Evolutionary conservation across 2,329 filamentous ascomycete genomes (phyloP), one percentile per base, ranked within the genome.

Genomic region (Macrophomina phaseolina): DNA sequence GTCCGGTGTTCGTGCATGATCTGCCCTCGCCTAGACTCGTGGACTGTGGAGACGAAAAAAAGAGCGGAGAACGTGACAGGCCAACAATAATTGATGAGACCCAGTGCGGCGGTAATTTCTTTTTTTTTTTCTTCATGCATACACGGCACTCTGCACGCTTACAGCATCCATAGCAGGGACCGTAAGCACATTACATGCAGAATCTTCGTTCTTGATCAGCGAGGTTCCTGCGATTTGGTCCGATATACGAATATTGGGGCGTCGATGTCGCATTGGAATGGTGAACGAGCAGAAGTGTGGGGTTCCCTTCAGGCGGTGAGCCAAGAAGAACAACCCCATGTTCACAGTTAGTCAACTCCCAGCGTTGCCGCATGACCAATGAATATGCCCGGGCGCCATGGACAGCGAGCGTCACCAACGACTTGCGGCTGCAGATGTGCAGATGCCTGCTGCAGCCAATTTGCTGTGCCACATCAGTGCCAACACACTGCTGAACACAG

Each of bases 401-500:
- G n/a, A 18, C n/a, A 58, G 53, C 6, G 11, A 58, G 14, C 11
- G n/a, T 16, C 16, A n/a, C 5, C 42, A 5, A 16, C 16, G 12
- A 16, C 42, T 45, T 45, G 42, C 16, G 42, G 42, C 16, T 14
- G 16, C 12, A 16, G 16, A 14, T 45, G 7, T 14, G 42, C 16
- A 45, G 46, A 49, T 11, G 28, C 6, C 12, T 23, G n/a, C 7
- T 8, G 14, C 6, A 18, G 42, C n/a, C 12, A 18, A 16, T 6
- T 23, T 30, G 32, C 58, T 49, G 58, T 49, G 58, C 58, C 58
- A 38, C 58, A 49, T 49, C 16, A 38, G 8, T 62, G 58, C 58
- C 58, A 62, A 38, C 58, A 30, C 58, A 62, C 38, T 38, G 30
- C 6, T 14, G 5, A 4, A 14, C 45, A 28, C 58, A 49, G 36